A percentile compares a stretch with the other conserved stretches of the same genome.
Evolutionary conservation across 805 yeast genomes (phyloP).

Genomic region (Zygosaccharomyces pseudorouxii): DNA sequence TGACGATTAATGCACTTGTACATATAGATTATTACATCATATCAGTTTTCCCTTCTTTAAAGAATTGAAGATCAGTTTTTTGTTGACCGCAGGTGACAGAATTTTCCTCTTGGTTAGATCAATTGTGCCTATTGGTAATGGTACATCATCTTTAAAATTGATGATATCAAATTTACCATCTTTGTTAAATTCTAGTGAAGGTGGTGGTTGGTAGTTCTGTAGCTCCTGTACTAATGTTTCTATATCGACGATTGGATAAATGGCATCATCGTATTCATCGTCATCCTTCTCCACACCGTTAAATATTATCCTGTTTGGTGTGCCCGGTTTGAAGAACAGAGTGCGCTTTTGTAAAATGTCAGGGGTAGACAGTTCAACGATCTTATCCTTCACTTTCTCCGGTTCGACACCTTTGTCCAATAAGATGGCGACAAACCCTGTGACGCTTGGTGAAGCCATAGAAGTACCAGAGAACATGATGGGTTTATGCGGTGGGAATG

Average conservation of each 20-base stretch:
- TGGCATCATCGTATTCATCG: conserved; percentile 28
- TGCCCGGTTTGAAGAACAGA: conserved; percentile 43
- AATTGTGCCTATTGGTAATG: conserved; percentile 13
- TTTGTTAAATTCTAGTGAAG: conserved; percentile 1
- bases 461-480: conserved; percentile 64
- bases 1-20: conserved; percentile 24
- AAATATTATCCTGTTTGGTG: conserved; percentile 56
- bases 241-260: conserved; percentile 25
- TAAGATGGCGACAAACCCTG: conserved; percentile 58
- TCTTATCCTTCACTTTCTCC: conserved; percentile 37
- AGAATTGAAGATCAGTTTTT: background rate
- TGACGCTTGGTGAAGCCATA: conserved; percentile 73
- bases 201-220: conserved; percentile 10
- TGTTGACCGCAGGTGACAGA: background rate
- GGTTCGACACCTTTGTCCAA: conserved; percentile 48
- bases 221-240: conserved; percentile 23
- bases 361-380: conserved; percentile 45
- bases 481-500: conserved; percentile 19
- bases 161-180: conserved; percentile 8
- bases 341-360: conserved; percentile 46
- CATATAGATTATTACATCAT: conserved; percentile 11
- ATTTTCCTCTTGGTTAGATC: conserved; percentile 6
- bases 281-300: conserved; percentile 36
- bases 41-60: background rate
- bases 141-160: conserved; percentile 10